phyloP scores from a whole-genome alignment of 768 basidiomycete species.

The Asterophora parasitica region DNA sequence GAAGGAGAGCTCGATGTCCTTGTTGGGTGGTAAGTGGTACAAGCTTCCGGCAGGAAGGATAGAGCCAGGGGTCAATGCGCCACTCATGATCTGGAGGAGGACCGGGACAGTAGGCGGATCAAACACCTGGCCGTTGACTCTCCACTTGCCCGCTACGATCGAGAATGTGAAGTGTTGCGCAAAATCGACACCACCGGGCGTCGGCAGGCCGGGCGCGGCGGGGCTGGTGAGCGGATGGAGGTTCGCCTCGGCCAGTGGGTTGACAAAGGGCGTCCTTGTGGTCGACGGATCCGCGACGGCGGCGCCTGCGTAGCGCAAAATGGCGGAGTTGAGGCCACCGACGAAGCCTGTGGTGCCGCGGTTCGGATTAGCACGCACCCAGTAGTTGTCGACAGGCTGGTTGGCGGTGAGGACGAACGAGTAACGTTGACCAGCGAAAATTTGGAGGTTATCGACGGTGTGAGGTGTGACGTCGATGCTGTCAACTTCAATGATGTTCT shows the following conservation, averaged over 20 bases:
- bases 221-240: no score
- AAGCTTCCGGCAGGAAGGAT: slow-evolving; percentile 37
- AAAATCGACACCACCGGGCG: no score
- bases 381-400: slow-evolving; percentile 41
- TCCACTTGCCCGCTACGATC: slow-evolving; percentile 12
- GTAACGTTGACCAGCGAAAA: slow-evolving; percentile 39
- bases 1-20: slow-evolving; percentile 42
- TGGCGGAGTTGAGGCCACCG: slow-evolving; percentile 3
- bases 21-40: slow-evolving; percentile 37
- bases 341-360: not conserved
- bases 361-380: slow-evolving; percentile 17
- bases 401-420: slow-evolving; percentile 34
- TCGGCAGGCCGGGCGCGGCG: no score
- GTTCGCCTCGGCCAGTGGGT: no score
- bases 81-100: slow-evolving; percentile 39
- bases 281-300: not conserved
- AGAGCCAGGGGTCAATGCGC: slow-evolving; percentile 10
- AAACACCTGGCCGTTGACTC: slow-evolving; percentile 30
- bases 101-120: slow-evolving; percentile 35
- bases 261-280: no score
- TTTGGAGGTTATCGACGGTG: slow-evolving; percentile 33
- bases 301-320: slow-evolving; percentile 5
- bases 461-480: slow-evolving; percentile 28
- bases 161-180: no score
- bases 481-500: slow-evolving; percentile 31